phyloP scores from a whole-genome alignment of 2,329 filamentous ascomycete genomes.

The Aspergillus ustus region DNA sequence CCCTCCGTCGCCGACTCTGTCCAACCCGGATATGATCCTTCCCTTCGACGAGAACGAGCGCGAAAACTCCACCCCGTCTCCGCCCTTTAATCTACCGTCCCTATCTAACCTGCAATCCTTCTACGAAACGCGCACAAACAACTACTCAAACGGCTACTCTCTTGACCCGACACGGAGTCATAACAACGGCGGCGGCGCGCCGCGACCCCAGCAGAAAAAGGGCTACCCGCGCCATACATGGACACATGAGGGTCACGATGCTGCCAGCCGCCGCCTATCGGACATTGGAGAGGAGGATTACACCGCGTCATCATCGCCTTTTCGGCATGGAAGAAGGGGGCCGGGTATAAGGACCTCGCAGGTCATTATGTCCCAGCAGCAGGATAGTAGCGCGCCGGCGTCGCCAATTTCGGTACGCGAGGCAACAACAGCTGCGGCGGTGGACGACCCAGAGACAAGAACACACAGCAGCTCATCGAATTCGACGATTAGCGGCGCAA shows the following conservation, averaged over 20 bases:
- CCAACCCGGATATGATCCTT: slow-evolving; percentile 93
- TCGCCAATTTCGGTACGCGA: slow-evolving; percentile 41
- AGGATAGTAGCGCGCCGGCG: slow-evolving; percentile 18
- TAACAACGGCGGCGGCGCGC: background rate
- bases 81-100: slow-evolving; percentile 55
- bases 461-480: slow-evolving; percentile 41
- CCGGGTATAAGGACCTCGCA: slow-evolving; percentile 22
- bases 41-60: slow-evolving; percentile 68
- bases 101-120: slow-evolving; percentile 47
- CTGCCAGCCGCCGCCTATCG: slow-evolving; percentile 47
- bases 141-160: slow-evolving; percentile 16
- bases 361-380: slow-evolving; percentile 6
- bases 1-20: slow-evolving; percentile 81
- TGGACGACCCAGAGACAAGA: slow-evolving; percentile 52
- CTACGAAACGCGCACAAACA: slow-evolving; percentile 32
- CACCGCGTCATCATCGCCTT: slow-evolving; percentile 31
- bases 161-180: slow-evolving; percentile 8
- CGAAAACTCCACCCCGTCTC: slow-evolving; percentile 55
- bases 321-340: slow-evolving; percentile 4
- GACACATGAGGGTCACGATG: slow-evolving; percentile 42
- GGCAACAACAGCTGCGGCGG: slow-evolving; percentile 49
- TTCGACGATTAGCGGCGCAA: slow-evolving; percentile 42
- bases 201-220: slow-evolving; percentile 31
- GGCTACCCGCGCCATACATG: slow-evolving; percentile 40
- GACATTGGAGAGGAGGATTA: slow-evolving; percentile 52